Evolutionary conservation across 2,329 filamentous ascomycete genomes (phyloP), one percentile per base, ranked within the genome.

Genomic region (Periconia macrospinosa): DNA sequence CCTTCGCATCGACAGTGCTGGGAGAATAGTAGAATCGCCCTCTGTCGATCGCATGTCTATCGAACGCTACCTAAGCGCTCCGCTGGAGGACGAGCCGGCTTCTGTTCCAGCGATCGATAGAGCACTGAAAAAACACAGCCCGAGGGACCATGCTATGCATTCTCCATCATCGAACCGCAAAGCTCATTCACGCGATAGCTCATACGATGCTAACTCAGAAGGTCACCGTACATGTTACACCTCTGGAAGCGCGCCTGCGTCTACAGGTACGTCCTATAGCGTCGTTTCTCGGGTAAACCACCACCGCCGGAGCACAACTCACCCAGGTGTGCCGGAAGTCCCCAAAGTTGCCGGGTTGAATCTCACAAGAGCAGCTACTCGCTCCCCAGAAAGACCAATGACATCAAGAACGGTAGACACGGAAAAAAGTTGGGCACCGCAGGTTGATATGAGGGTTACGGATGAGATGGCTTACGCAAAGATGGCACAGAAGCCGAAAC

Each of bases 71-170:
- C 50, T 68, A 2, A 65, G 52, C 44, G 65, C 65, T 2, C 65
- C 65, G 14, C 48, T 68, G 42, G 61, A 60, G 41, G 63, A 68
- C 18, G 65, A 68, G 49, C 58, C 65, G 23, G 65, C 65, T 20
- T 62, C 63, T 30, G 58, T 61, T 18, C 65, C 63, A 41, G 63
- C 59, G 3, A 66, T 68, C 45, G 57, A 57, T 33, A 63, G 62
- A 50, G 65, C 65, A 17, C 49, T 68, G 18, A 55, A 54, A 45
- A 54, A 49, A 14, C 63, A 61, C 27, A 44, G 53, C 7, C 62
- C 5, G 47, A 47, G 13, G 56, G 30, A 27, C 56, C 20, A 30
- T 45, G 47, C 11, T 45, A 43, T 6, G n/a, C 41, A 42, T 46
- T 15, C 9, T 43, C 10, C 43, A 30, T 19, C 13, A 8, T 42